Evolutionary conservation across 805 yeast genomes (phyloP), one percentile per base, ranked within the genome.

Genomic region (Torulaspora delbrueckii): DNA sequence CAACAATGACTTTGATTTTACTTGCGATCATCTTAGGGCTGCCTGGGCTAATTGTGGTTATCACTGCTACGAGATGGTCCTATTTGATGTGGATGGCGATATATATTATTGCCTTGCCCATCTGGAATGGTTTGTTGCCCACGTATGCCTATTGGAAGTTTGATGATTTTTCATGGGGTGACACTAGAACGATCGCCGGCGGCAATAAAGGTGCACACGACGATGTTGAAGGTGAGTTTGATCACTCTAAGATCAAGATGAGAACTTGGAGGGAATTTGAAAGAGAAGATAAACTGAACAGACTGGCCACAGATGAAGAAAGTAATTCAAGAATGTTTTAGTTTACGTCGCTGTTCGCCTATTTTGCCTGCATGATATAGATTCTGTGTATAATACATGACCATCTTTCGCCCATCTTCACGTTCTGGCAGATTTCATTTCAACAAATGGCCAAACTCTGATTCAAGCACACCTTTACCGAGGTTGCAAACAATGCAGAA

Each of bases 141-240:
- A 60, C 81, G 9, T 88, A 90, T 66, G 84, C 96, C 0, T 89
- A 75, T 64, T 90, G 97, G 97, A 88, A 88, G 60, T 88, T 89
- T 67, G 97, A 90, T 67, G 96, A 90, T 63, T 90, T 90, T 68
- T 81, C 89, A 63, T 90, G 97, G 97, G 96, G 97, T 61, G 95
- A 87, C 48, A 90, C 96, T 2, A 76, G 96, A 72, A 76, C 82
- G n/a, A 79, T 88, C 40, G 76, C 77, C 22, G 84, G 81, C 18
- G 88, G 79, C 8, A 86, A 78, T 34, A 81, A 74, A 56, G 50
- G 52, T 10, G 50, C 42, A 1, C 46, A 46, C 16, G 52, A 48
- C 31, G 85, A 74, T 19, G 74, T 56, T 18, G 85, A 78, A 36
- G 98, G 97, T 56, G 83, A 81, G 51, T 93, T 91, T 63, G 98